Base-by-base conservation (phyloP, 768 basidiomycete genomes). In the Lactifluus volemus region DNA sequence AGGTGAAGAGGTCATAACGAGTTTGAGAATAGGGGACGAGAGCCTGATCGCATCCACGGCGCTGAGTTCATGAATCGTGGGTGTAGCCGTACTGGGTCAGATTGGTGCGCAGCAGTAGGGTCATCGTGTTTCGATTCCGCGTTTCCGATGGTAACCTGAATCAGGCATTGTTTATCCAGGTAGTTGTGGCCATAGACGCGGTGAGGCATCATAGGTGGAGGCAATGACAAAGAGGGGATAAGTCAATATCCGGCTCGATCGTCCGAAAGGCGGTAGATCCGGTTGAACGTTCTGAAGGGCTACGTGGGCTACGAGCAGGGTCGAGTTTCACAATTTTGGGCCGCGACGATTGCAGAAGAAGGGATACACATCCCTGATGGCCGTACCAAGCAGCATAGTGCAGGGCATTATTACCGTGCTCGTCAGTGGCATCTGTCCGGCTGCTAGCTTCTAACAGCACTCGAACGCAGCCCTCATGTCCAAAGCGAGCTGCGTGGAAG, bases 371-470 rank as follows among this genome's bases (percentile, higher is more conserved):
- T 19, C 75, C 74, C 54, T 85, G 81, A 69, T 94, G 89, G 2
- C 93, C 96, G 68, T 92, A 92, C 94, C 96, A 99, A 4, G 92
- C 94, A 1, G 96, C 94, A 70, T 98, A 98, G 74, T 97, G 93
- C 47, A 93, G 80, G 17, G 96, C 84, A 41, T 83, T 80, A 68
- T 92, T 88, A 10, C 86, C 87, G 49, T 88, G 77, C 73, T 99
- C 97, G 72, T 98, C 97, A 38, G 76, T 77, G 41, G 80, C 79
- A 67, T 85, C 79, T n/a, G 89, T 82, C 54, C 87, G 82, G 63
- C 86, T 83, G 6, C 91, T 88, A 6, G 89, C 91, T 50, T 84
- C 81, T 8, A 98, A 77, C 21, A 98, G 79, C n/a, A 89, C 79
- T 42, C 76, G 74, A 45, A 98, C 81, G 68, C 90, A 96, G 7